Evolutionary conservation across 106 monocot genomes (phyloP).

Genomic region (Triglochin maritima): DNA sequence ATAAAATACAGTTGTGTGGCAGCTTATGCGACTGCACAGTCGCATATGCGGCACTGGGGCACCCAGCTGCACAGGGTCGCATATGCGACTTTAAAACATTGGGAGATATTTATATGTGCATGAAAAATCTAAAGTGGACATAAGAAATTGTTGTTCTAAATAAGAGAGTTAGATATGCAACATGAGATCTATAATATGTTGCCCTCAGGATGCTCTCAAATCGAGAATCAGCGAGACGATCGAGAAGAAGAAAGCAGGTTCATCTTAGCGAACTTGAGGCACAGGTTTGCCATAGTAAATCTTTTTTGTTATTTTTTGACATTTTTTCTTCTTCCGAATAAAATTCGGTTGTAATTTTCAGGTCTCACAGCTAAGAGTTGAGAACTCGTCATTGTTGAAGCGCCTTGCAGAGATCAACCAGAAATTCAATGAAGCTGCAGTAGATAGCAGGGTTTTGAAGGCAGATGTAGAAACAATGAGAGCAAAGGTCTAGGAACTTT

Average conservation of each 20-base stretch:
- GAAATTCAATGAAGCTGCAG: slow-evolving; percentile 65
- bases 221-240: slow-evolving; percentile 86
- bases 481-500: slow-evolving; percentile 41
- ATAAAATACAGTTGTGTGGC: too few species aligned
- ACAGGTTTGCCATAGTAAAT: slow-evolving; percentile 2
- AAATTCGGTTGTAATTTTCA: slow-evolving; percentile 1
- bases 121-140: too few species aligned
- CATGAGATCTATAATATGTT: slow-evolving; percentile 5
- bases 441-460: slow-evolving; percentile 66
- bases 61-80: too few species aligned
- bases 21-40: too few species aligned
- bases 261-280: slow-evolving; percentile 62
- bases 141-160: too few species aligned
- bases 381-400: slow-evolving; percentile 73
- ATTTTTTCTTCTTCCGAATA: neutral
- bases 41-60: too few species aligned
- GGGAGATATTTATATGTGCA: too few species aligned
- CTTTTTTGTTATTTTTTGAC: neutral
- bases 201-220: slow-evolving; percentile 82
- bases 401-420: slow-evolving; percentile 67
- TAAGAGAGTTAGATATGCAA: neutral
- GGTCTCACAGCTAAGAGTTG: slow-evolving; percentile 81
- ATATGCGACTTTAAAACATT: too few species aligned
- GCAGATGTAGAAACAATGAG: slow-evolving; percentile 70
- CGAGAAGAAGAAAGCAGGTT: slow-evolving; percentile 86